Percentiles rank a stretch among this genome's conserved stretches.
These are phyloP conservation scores for Penicillium sp. DNA, from an alignment of 2,329 filamentous ascomycete genomes.

Conservation along the genomic window DNA sequence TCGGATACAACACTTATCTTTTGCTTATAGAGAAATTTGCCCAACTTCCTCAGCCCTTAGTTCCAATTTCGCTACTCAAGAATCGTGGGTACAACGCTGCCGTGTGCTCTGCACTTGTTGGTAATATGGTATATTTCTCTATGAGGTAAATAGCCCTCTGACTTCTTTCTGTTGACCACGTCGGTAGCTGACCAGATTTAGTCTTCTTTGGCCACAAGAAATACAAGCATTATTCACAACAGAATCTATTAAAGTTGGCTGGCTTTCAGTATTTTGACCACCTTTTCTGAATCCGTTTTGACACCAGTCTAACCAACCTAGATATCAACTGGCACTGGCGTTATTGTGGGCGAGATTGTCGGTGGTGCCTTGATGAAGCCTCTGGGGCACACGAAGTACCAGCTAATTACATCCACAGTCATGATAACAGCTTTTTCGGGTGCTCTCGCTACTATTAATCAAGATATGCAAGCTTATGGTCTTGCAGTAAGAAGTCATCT, in stretches of 20 bases:
- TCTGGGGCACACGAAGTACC: background rate
- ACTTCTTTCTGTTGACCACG: background rate
- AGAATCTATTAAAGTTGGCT: constrained; percentile 45
- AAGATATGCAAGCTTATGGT: constrained; percentile 20
- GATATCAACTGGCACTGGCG: constrained; percentile 1
- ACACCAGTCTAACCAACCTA: background rate
- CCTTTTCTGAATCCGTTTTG: background rate
- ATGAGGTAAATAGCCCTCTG: constrained; percentile 43
- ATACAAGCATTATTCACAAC: constrained; percentile 48
- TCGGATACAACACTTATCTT: background rate
- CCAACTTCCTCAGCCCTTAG: constrained; percentile 44
- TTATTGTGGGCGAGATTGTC: constrained; percentile 4
- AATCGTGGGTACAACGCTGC: constrained; percentile 48
- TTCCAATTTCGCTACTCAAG: constrained; percentile 50
- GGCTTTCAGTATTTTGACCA: constrained; percentile 39
- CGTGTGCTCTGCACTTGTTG: constrained; percentile 45
- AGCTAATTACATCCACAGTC: constrained; percentile 1
- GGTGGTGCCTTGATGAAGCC: constrained; percentile 3
- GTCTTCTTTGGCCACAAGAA: constrained; percentile 46
- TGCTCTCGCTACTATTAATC: constrained; percentile 23
- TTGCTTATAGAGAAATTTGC: constrained; percentile 27
- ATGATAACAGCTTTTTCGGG: constrained; percentile 21
- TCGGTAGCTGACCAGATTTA: too few relatives aligned
- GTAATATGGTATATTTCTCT: constrained; percentile 53
- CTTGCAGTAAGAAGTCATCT: constrained; percentile 14